A percentile compares a stretch with the other conserved stretches of the same genome.
Conservation (phyloP, 2,329 filamentous ascomycete species). For the Neonectria ditissima region DNA sequence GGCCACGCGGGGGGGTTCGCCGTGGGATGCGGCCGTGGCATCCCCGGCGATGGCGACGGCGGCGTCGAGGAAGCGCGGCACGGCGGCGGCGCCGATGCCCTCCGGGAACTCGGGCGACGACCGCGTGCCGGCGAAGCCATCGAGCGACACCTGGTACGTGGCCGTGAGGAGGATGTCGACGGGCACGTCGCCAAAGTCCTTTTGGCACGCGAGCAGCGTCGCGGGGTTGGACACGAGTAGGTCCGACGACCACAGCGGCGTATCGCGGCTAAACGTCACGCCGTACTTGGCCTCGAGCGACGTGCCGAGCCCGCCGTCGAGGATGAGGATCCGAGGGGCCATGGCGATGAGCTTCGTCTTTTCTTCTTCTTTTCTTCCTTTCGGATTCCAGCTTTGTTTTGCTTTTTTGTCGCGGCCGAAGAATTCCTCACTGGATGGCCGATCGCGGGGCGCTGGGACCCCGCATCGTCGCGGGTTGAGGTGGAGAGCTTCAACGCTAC, state of each 20-base stretch:
- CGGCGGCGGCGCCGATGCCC: slow-evolving; percentile 55
- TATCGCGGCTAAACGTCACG: slow-evolving; percentile 62
- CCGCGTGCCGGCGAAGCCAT: slow-evolving; percentile 66
- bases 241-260: slow-evolving; percentile 76
- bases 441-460: slow-evolving; percentile 23
- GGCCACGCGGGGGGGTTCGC: slow-evolving; percentile 58
- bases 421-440: slow-evolving; percentile 5
- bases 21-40: slow-evolving; percentile 40
- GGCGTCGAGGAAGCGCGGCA: slow-evolving; percentile 56
- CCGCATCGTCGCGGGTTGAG: slow-evolving; percentile 10
- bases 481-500: slow-evolving; percentile 12
- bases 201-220: slow-evolving; percentile 66
- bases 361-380: no score
- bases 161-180: slow-evolving; percentile 74
- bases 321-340: slow-evolving; percentile 57
- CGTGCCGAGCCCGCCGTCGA: slow-evolving; percentile 77
- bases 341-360: slow-evolving; percentile 24
- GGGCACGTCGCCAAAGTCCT: slow-evolving; percentile 66
- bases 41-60: slow-evolving; percentile 58
- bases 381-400: neutral
- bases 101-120: slow-evolving; percentile 52
- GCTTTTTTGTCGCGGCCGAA: neutral
- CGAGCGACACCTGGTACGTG: slow-evolving; percentile 73
- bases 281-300: slow-evolving; percentile 70
- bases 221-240: slow-evolving; percentile 66